phyloP scores from a whole-genome alignment of 495 filamentous ascomycete species.

The Lophium mytilinum region DNA sequence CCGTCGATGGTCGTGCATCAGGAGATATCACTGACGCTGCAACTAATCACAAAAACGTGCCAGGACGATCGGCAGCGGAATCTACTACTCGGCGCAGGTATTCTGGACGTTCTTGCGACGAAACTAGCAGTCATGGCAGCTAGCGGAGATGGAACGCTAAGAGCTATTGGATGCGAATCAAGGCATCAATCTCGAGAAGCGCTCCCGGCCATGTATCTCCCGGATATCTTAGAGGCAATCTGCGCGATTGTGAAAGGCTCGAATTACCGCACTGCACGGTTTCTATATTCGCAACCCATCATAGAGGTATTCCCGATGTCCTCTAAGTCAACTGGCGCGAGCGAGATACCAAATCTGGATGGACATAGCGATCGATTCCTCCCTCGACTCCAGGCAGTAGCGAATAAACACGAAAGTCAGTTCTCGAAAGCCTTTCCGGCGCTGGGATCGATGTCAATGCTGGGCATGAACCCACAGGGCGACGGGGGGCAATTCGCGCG shows the following conservation, averaged over 20 bases:
- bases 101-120: slow-evolving; percentile 72
- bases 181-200: slow-evolving; percentile 27
- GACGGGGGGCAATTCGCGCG: background rate
- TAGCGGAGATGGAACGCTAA: slow-evolving; percentile 50
- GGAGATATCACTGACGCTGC: slow-evolving; percentile 60
- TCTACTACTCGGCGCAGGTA: slow-evolving; percentile 56
- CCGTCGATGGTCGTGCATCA: slow-evolving; percentile 43
- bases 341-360: background rate
- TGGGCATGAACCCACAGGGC: background rate
- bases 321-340: background rate
- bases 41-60: slow-evolving; percentile 63
- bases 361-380: slow-evolving; percentile 24
- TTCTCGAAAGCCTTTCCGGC: slow-evolving; percentile 47
- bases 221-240: slow-evolving; percentile 71
- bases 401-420: slow-evolving; percentile 22
- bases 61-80: slow-evolving; percentile 60
- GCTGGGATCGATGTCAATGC: slow-evolving; percentile 34
- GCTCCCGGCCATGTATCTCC: slow-evolving; percentile 50
- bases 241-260: slow-evolving; percentile 73
- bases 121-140: slow-evolving; percentile 68
- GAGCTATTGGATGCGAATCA: slow-evolving; percentile 46
- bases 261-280: slow-evolving; percentile 63
- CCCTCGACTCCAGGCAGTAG: slow-evolving; percentile 28
- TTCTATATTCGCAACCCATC: slow-evolving; percentile 71
- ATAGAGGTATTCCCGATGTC: slow-evolving; percentile 35